Conservation (phyloP, 805 yeast species). For the Scheffersomyces ergatensis region DNA sequence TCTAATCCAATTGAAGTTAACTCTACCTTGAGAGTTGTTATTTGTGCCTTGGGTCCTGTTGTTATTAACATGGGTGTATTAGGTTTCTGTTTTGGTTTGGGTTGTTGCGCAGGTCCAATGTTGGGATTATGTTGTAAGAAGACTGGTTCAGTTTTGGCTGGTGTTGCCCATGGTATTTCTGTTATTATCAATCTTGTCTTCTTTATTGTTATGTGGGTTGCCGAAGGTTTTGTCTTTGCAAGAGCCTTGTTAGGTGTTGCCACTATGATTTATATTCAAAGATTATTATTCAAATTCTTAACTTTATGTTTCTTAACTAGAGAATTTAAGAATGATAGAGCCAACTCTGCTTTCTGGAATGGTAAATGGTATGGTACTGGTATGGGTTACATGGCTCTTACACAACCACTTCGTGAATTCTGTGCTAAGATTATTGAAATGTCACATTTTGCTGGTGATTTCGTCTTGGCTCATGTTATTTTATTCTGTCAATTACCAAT, state of each 20-base stretch:
- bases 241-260: constrained; percentile 85
- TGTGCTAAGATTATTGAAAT: constrained; percentile 90
- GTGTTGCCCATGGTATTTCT: constrained; percentile 92
- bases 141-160: constrained; percentile 95
- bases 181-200: constrained; percentile 83
- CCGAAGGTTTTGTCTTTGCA: constrained; percentile 87
- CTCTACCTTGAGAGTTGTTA: constrained; percentile 67
- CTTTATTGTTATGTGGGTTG: constrained; percentile 95
- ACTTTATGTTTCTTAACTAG: constrained; percentile 79
- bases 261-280: constrained; percentile 82
- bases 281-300: constrained; percentile 81
- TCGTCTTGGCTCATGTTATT: constrained; percentile 85
- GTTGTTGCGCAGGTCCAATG: constrained; percentile 97
- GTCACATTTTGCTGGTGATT: constrained; percentile 96
- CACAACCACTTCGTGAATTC: constrained; percentile 96
- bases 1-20: constrained; percentile 51
- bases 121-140: constrained; percentile 93
- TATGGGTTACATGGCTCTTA: constrained; percentile 88
- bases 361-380: constrained; percentile 99
- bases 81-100: constrained; percentile 70
- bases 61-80: constrained; percentile 85
- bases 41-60: constrained; percentile 88
- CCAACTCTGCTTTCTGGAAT: constrained; percentile 99
- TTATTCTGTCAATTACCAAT: constrained; percentile 88
- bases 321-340: constrained; percentile 92